Evolutionary conservation across 345 rosid species (phyloP), one percentile per base, ranked within the genome.

Genomic region (Gossypium australe): DNA sequence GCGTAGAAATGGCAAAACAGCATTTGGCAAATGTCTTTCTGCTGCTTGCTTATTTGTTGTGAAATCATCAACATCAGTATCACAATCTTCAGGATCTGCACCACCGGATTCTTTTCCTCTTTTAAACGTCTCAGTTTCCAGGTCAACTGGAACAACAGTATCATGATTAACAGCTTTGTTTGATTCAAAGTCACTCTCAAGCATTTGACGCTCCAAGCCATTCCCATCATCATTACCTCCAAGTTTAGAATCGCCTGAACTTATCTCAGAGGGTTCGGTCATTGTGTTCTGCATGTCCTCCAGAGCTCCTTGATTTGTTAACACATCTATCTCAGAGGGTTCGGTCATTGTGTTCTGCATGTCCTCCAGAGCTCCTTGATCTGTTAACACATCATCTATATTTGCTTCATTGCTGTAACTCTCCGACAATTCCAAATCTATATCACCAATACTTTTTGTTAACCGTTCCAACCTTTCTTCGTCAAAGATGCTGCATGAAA

Each of bases 391-490:
- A 61, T 65, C 82, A 70, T 76, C 84, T 56, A 78, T 27, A 79
- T 70, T 79, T 74, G 78, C 87, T 80, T 78, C 88, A 63, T 80
- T 74, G 53, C 53, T 41, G 52, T 70, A 55, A 75, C 64, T 77
- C 49, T 66, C 83, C 8, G 73, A 84, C 62, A 79, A 74, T 78
- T 87, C 92, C 72, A 85, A 78, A 78, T 87, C 89, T 18, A 85
- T 80, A 82, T 78, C 70, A 79, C 84, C 81, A 47, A 88, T 85
- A 60, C 82, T 88, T 85, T 83, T 90, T 74, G 89, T 87, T 78
- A 94, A 82, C 73, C 89, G 82, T 77, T 92, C 97, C 84, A 94
- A 85, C 84, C 98, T 90, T 83, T 94, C 97, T 85, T 94, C 93
- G 49, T 84, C 80, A 78, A 94, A 92, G 78, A 94, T 90, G 83